Percentiles rank a stretch among this genome's conserved stretches.
Conservation (phyloP, 2,329 filamentous ascomycete species). For the Penicillium brevicompactum region DNA sequence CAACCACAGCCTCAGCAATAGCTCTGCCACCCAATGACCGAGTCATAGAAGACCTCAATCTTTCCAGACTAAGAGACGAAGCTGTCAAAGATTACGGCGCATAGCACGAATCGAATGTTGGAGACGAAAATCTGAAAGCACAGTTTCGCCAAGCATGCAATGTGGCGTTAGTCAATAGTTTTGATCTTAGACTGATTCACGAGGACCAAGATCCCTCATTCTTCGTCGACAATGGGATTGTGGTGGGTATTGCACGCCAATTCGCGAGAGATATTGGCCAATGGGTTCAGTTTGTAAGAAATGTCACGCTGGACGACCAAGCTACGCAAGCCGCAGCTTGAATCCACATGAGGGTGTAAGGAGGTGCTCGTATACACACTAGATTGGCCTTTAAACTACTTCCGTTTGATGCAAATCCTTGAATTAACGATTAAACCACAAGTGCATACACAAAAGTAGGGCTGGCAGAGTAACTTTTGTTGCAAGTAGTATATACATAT, state of each 20-base stretch:
- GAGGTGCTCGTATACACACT: background rate
- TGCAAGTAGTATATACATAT: too few species aligned
- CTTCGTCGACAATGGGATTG: background rate
- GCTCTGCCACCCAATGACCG: background rate
- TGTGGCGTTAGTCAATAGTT: background rate
- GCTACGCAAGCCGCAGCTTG: too few species aligned
- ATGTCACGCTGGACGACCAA: background rate
- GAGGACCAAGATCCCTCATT: constrained; percentile 1
- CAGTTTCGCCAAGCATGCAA: constrained; percentile 8
- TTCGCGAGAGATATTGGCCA: constrained; percentile 1
- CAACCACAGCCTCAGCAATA: background rate
- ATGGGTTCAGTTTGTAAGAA: background rate
- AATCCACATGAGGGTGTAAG: too few species aligned
- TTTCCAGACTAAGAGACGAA: background rate
- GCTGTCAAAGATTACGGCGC: constrained; percentile 6
- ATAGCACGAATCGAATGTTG: constrained; percentile 4
- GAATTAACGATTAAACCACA: background rate
- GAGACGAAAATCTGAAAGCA: constrained; percentile 6
- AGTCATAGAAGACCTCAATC: background rate
- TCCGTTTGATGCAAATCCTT: background rate
- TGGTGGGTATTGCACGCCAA: constrained; percentile 5
- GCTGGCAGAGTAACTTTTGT: too few species aligned
- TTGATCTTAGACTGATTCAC: constrained; percentile 3
- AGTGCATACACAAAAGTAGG: background rate
- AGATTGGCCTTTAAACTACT: background rate